These are phyloP conservation scores for Penicillium vulpinum DNA, from an alignment of 2,329 filamentous ascomycete genomes.

Conservation along the genomic window DNA sequence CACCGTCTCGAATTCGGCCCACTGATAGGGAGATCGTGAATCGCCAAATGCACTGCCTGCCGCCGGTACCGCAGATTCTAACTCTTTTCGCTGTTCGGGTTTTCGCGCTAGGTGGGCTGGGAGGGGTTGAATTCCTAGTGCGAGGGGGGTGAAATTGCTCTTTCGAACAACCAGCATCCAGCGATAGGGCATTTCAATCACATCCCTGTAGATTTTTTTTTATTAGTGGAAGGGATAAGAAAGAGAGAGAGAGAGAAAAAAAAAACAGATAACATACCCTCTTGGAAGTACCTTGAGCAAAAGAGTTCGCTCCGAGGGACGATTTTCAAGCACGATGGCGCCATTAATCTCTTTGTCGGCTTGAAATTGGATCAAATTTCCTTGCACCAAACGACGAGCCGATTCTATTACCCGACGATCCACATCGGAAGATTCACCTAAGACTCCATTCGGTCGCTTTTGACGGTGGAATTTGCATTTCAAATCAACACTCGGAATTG, in stretches of 20 bases:
- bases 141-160: conserved; percentile 49
- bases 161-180: conserved; percentile 53
- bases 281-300: conserved; percentile 81
- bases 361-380: conserved; percentile 85
- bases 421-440: conserved; percentile 68
- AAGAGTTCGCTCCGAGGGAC: conserved; percentile 70
- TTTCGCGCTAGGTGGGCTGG: conserved; percentile 51
- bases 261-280: conserved; percentile 59
- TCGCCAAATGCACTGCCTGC: conserved; percentile 68
- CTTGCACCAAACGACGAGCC: conserved; percentile 66
- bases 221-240: conserved; percentile 6
- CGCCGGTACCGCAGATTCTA: conserved; percentile 62
- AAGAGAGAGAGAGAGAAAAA: conserved; percentile 9
- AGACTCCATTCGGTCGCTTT: conserved; percentile 76
- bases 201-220: conserved; percentile 31
- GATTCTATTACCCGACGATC: conserved; percentile 68
- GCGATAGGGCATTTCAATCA: conserved; percentile 63
- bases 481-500: conserved; percentile 87
- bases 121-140: conserved; percentile 48
- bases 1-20: conserved; percentile 75
- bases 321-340: conserved; percentile 82
- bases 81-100: conserved; percentile 56
- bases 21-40: conserved; percentile 57
- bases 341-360: conserved; percentile 85
- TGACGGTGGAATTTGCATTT: conserved; percentile 91